Base-by-base conservation (phyloP, 495 filamentous ascomycete species). In the Neurospora tetrasperma region DNA sequence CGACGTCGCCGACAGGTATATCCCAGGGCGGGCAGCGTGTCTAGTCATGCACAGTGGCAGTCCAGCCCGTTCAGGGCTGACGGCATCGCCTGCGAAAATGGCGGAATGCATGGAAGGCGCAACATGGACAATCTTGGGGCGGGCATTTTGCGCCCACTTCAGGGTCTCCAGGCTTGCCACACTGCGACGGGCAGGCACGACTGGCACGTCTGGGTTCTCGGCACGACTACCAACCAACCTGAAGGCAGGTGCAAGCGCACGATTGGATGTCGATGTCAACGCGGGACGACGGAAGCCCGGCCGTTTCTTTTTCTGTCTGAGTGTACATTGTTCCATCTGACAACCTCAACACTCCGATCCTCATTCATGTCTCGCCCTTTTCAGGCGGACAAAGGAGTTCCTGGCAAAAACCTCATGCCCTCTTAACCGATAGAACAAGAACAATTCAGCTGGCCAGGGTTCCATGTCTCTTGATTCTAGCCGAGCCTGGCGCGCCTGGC, bases 21-120 rank as follows among this genome's bases (percentile, higher is more conserved):
- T n/a, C 43, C 35, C 43, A n/a, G 43, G 42, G 43, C 42, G 43
- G 42, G 43, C 42, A 39, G 70, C 66, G 31, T 35, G 71, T 42
- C 70, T 44, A 48, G 70, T 75, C 68, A 48, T 75, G 54, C 35
- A 38, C 35, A 38, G 35, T 0, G 35, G 71, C 74, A 70, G 70
- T 42, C 69, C 72, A 71, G 75, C 73, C 76, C 27, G 20, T 27
- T 20, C 72, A 75, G 73, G 75, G 75, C 74, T 80, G 79, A 80
- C 78, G 79, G 72, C 75, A 80, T 80, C 75, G 73, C 68, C 71
- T 69, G 69, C 48, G 43, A 44, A 35, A 72, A 80, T 80, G 76
- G 79, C 79, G 78, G 75, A 72, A 79, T 62, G 54, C 54, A 1
- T 23, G 23, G 23, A 62, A 62, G 54, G 54, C 54, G 54, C 54